These are phyloP conservation scores for Nevesoporus exiguus DNA, from an alignment of 768 basidiomycete species.

Conservation along the genomic window DNA sequence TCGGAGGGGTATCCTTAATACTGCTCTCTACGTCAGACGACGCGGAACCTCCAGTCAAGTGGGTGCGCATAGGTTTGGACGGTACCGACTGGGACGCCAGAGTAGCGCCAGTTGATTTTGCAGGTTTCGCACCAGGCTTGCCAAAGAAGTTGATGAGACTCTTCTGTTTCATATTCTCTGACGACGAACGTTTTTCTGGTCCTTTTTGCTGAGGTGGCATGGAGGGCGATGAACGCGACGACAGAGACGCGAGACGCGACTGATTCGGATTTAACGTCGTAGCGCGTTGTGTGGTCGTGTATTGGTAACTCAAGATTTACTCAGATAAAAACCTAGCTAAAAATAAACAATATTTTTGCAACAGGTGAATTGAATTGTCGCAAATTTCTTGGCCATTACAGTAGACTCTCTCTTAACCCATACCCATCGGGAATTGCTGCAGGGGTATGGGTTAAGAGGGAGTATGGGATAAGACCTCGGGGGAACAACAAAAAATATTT, in stretches of 20 bases:
- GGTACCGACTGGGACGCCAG: slow-evolving; percentile 36
- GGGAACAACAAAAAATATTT: too few species aligned
- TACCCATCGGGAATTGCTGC: too few species aligned
- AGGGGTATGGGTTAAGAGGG: too few species aligned
- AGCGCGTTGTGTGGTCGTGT: slow-evolving; percentile 17
- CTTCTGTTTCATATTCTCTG: slow-evolving; percentile 62
- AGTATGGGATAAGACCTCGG: too few species aligned
- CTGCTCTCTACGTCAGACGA: slow-evolving; percentile 51
- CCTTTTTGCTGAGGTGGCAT: slow-evolving; percentile 15
- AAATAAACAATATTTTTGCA: neutral
- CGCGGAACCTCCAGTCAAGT: slow-evolving; percentile 36
- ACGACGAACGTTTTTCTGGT: slow-evolving; percentile 37
- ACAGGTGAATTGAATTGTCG: neutral
- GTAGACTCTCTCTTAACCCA: too few species aligned
- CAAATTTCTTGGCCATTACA: too few species aligned
- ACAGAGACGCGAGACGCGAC: neutral
- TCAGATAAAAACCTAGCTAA: neutral
- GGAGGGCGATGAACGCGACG: slow-evolving; percentile 11
- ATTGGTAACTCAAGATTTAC: slow-evolving; percentile 5
- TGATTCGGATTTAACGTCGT: slow-evolving; percentile 8
- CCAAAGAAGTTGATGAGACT: slow-evolving; percentile 68
- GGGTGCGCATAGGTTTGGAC: slow-evolving; percentile 34
- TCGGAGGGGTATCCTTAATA: slow-evolving; percentile 61
- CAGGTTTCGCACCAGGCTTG: slow-evolving; percentile 29
- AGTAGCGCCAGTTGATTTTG: slow-evolving; percentile 31